A percentile compares a stretch with the other conserved stretches of the same genome.
These are phyloP conservation scores for Pyrenophora graminea DNA, from an alignment of 2,329 filamentous ascomycete genomes.

Conservation along the genomic window DNA sequence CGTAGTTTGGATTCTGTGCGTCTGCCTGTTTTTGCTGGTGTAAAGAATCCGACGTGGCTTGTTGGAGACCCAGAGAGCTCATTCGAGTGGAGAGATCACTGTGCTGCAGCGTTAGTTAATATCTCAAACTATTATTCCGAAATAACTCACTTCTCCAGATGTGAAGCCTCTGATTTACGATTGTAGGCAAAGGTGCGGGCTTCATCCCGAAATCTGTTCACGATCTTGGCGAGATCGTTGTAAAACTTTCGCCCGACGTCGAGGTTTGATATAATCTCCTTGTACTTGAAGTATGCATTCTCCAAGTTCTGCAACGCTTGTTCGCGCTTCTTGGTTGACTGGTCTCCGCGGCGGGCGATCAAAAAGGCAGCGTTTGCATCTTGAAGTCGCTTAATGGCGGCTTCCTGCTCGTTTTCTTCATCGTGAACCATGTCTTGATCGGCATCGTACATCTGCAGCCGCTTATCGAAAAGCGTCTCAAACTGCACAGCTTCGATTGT, in stretches of 20 bases:
- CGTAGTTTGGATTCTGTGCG: conserved; percentile 64
- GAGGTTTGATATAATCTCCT: conserved; percentile 89
- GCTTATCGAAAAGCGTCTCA: conserved; percentile 84
- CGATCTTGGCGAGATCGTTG: conserved; percentile 89
- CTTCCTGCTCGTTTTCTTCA: conserved; percentile 77
- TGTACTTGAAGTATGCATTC: conserved; percentile 92
- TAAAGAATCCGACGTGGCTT: conserved; percentile 47
- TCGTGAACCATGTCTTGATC: conserved; percentile 73
- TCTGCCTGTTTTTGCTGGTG: conserved; percentile 55
- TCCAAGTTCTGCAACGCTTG: conserved; percentile 85
- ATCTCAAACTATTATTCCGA: background rate
- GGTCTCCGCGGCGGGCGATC: conserved; percentile 69
- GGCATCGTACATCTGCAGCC: conserved; percentile 78
- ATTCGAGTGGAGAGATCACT: conserved; percentile 65
- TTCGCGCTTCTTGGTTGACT: conserved; percentile 74
- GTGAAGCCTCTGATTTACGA: conserved; percentile 77
- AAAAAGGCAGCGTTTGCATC: conserved; percentile 80
- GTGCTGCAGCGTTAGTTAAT: conserved; percentile 12
- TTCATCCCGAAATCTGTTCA: conserved; percentile 81
- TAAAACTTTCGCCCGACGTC: conserved; percentile 95
- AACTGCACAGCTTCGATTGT: conserved; percentile 87
- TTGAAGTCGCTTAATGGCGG: conserved; percentile 68
- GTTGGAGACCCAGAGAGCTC: conserved; percentile 59
- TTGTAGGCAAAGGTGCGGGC: conserved; percentile 78
- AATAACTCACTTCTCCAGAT: conserved; percentile 70